Evolutionary conservation across 208 protist genomes (phyloP), one percentile per base, ranked within the genome.

Genomic region (Zelonia costaricensis): DNA sequence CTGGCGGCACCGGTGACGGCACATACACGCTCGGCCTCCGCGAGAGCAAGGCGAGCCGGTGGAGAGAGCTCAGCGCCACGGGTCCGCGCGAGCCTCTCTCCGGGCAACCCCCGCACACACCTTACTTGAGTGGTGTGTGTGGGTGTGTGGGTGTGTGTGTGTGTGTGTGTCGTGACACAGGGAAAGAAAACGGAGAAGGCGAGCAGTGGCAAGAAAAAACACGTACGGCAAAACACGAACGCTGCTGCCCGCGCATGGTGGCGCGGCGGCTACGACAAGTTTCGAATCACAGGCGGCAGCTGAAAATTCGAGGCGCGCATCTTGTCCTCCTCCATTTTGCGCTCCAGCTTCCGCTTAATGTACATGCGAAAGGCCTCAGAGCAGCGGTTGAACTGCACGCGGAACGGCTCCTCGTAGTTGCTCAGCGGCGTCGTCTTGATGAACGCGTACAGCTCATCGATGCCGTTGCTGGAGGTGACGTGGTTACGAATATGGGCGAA

Each of bases 281-380:
- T 64, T 16, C 59, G 74, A 13, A 92, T 48, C 44, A 76, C 70
- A 8, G 62, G 36, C 3, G 83, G 83, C 22, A 91, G 70, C n/a
- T 35, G 31, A 62, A 90, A 91, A 18, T 33, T 49, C 12, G 38
- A 12, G 22, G 75, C 63, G 38, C 60, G 73, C n/a, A 28, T 23
- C 4, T 43, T 15, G 66, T 95, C 86, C 36, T 91, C 81, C 15
- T 46, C 49, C 5, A 83, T 38, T 48, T 91, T 89, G 18, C 72
- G 74, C 45, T 92, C 82, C 13, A 95, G 67, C 51, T 92, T 90
- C 44, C 86, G 74, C 49, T 91, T 90, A 30, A 95, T 90, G 68
- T 91, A 93, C n/a, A 84, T 56, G 15, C 85, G 78, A 33, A 95
- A 95, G 2, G 84, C 82, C 48, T 92, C 84, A 4, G 86, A 92